Evolutionary conservation across 768 basidiomycete genomes (phyloP), one percentile per base, ranked within the genome.

Genomic region (Pisolithus microcarpus): DNA sequence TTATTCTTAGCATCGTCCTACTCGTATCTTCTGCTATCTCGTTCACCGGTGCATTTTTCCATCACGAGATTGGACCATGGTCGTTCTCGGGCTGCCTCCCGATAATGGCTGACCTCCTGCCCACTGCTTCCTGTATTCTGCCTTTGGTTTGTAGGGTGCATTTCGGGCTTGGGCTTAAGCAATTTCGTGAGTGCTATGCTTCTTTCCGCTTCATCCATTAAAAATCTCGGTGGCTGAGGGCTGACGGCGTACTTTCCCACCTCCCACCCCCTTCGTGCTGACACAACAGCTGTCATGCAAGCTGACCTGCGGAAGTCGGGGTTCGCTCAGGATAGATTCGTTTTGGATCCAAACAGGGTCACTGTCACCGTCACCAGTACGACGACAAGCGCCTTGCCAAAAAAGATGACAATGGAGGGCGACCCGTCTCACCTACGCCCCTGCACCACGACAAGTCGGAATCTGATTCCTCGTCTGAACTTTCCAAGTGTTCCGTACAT

Each of bases 101-200:
- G 8, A 60, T 61, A 8, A 38, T 72, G 4, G 61, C 77, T 0
- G 76, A 73, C 53, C 45, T 72, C 23, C 60, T 79, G 15, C 61
- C 73, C 30, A 58, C 77, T 7, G 54, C 64, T 7, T 74, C 76
- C 4, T 65, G 70, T 16, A 52, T 67, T 28, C 53, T 80, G 8
- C 77, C 73, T 7, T 42, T 79, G 40, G 43, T 75, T 18, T 81
- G 79, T 60, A 69, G 78, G 47, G 51, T 73, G 26, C 74, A 80
- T 55, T 82, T 80, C 57, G 79, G 76, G 9, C 76, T 72, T 57
- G 80, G 80, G 1, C 68, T 81, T 10, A 71, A 72, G 4, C 75
- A 80, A 30, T 81, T 74, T 54, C 62, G 80, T 80, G 60, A 65
- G 76, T 59, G 2, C 19, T 16, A 15, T n/a, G 15, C 23, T 30